These are phyloP conservation scores for Mycena sp. DNA, from an alignment of 1,284 basidiomycete species.

Conservation along the genomic window DNA sequence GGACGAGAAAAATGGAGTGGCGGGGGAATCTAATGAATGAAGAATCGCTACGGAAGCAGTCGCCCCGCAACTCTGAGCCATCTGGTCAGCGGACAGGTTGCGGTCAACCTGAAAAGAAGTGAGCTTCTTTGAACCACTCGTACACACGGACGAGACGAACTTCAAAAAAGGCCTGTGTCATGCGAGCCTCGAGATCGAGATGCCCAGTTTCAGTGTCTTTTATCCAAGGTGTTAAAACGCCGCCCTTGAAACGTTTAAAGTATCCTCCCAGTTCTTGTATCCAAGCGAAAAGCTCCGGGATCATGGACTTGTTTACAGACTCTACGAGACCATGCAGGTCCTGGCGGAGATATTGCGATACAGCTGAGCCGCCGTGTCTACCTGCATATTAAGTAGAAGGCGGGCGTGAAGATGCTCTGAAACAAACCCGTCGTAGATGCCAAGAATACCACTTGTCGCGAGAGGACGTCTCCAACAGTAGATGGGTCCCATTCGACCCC, in stretches of 20 bases:
- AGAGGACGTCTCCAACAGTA: conserved; percentile 63
- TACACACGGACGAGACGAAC: conserved; percentile 47
- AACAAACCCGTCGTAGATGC: conserved; percentile 87
- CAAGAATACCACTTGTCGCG: conserved; percentile 85
- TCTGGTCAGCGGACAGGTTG: conserved; percentile 66
- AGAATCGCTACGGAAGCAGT: conserved; percentile 92
- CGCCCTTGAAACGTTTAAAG: conserved; percentile 88
- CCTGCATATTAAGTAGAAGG: conserved; percentile 17
- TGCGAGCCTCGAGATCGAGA: conserved; percentile 85
- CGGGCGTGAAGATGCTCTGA: not conserved
- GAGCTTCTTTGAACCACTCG: conserved; percentile 3
- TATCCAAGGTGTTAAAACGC: conserved; percentile 77
- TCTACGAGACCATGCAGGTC: conserved; percentile 87
- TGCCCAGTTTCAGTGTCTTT: conserved; percentile 52
- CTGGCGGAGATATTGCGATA: conserved; percentile 80
- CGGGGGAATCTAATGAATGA: conserved; percentile 83
- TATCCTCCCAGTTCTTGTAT: conserved; percentile 86
- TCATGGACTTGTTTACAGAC: conserved; percentile 69
- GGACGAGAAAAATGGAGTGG: conserved; percentile 82
- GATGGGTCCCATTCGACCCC: conserved; percentile 78
- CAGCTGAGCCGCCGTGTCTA: conserved; percentile 84
- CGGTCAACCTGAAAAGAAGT: conserved; percentile 62
- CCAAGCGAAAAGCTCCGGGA: conserved; percentile 81
- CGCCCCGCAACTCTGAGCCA: conserved; percentile 80
- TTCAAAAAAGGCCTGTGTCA: conserved; percentile 87